Evolutionary conservation across 306 rosid species (phyloP).

Genomic region (Myrica gale): DNA sequence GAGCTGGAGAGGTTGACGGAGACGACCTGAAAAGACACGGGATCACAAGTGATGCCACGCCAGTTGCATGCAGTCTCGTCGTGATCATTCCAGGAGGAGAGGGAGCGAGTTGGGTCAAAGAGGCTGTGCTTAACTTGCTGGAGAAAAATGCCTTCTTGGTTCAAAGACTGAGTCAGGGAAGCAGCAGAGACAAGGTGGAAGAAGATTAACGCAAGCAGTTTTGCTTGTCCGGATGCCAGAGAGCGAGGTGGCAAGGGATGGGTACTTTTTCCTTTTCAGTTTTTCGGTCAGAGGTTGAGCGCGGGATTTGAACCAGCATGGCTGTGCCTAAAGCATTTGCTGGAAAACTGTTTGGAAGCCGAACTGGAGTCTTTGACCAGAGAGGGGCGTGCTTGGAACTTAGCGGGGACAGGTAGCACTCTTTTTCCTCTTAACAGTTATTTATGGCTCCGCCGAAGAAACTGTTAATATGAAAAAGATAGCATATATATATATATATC

Average conservation of each 20-base stretch:
- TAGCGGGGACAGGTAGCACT: no score
- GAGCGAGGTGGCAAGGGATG: neutral
- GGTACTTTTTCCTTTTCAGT: no score
- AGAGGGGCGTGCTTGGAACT: no score
- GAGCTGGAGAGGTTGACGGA: constrained; percentile 36
- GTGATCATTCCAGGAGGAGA: constrained; percentile 50
- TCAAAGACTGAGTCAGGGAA: constrained; percentile 38
- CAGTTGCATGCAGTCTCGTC: constrained; percentile 65
- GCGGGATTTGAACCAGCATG: constrained; percentile 1
- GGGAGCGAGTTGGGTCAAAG: constrained; percentile 42
- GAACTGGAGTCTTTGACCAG: no score
- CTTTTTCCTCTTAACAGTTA: no score
- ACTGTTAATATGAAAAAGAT: no score
- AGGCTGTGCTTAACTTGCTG: constrained; percentile 44
- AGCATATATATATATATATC: no score
- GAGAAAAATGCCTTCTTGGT: constrained; percentile 69
- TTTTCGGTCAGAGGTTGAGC: neutral
- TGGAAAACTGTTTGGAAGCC: no score
- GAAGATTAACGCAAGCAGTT: constrained; percentile 7
- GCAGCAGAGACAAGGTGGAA: constrained; percentile 18
- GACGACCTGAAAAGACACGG: constrained; percentile 28
- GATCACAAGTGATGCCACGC: constrained; percentile 47
- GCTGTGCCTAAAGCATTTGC: neutral
- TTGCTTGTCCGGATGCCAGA: neutral
- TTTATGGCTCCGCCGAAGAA: no score